A percentile compares a stretch with the other conserved stretches of the same genome.
Evolutionary conservation across 768 basidiomycete genomes (phyloP).

Genomic region (Boletus patriciae): DNA sequence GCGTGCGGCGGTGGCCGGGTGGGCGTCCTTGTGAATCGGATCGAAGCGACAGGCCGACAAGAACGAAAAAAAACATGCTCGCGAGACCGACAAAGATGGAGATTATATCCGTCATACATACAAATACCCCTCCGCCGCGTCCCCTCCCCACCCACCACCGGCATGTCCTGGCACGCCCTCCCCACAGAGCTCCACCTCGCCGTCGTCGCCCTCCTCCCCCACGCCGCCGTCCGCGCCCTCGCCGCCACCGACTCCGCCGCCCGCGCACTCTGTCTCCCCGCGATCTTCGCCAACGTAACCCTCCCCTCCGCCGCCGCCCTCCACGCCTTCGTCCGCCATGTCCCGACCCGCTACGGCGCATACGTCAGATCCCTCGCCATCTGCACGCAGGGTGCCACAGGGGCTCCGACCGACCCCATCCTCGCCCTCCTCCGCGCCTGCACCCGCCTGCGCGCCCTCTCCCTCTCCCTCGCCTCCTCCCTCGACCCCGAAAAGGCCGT

Average conservation of each 20-base stretch:
- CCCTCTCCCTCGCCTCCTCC: conserved; percentile 29
- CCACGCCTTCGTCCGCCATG: conserved; percentile 51
- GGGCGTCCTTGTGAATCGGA: conserved; percentile 26
- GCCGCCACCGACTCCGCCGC: conserved; percentile 49
- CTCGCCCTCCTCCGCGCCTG: conserved; percentile 50
- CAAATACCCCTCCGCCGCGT: background rate
- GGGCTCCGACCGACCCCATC: conserved; percentile 46
- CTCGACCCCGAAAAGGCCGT: conserved; percentile 19
- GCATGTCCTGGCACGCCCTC: conserved; percentile 54
- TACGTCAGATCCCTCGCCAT: conserved; percentile 52
- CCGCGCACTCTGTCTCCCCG: conserved; percentile 56
- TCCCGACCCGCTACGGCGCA: conserved; percentile 55
- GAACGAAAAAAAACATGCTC: background rate
- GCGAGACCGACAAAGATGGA: conserved; percentile 22
- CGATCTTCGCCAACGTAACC: conserved; percentile 58
- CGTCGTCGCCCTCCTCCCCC: conserved; percentile 50
- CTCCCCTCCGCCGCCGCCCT: conserved; percentile 49
- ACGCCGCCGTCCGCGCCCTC: conserved; percentile 45
- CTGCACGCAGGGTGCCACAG: conserved; percentile 40
- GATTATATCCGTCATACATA: conserved; percentile 1
- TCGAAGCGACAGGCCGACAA: conserved; percentile 19
- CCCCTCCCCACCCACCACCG: background rate
- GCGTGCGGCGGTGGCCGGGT: background rate
- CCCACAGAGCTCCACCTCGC: conserved; percentile 67
- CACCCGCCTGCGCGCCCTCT: conserved; percentile 40